A percentile compares a stretch with the other conserved stretches of the same genome.
Evolutionary conservation across 2,329 filamentous ascomycete genomes (phyloP).

Genomic region (Penicillium sp.): DNA sequence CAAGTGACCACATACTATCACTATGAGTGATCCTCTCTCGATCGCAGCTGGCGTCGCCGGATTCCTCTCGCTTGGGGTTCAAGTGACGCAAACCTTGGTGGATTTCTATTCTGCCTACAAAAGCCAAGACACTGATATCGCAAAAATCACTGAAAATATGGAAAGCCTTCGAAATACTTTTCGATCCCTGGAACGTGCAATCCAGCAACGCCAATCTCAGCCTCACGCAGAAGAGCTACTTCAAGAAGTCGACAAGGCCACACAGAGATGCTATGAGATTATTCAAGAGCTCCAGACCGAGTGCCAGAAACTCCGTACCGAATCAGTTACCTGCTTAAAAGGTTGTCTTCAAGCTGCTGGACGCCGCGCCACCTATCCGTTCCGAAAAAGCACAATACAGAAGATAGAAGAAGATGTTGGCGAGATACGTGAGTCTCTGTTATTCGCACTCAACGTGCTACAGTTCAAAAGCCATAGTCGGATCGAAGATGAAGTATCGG

Average conservation of each 20-base stretch:
- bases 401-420: slow-evolving; percentile 42
- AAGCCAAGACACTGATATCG: slow-evolving; percentile 27
- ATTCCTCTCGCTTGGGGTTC: slow-evolving; percentile 41
- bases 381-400: slow-evolving; percentile 40
- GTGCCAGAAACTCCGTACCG: slow-evolving; percentile 4
- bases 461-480: slow-evolving; percentile 23
- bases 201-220: neutral
- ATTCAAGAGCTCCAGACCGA: too few relatives aligned
- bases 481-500: slow-evolving; percentile 6
- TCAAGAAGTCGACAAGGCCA: slow-evolving; percentile 2
- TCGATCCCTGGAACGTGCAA: neutral
- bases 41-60: slow-evolving; percentile 31
- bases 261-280: slow-evolving; percentile 4
- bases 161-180: slow-evolving; percentile 4
- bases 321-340: neutral
- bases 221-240: slow-evolving; percentile 1
- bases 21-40: slow-evolving; percentile 28
- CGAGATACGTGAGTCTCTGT: slow-evolving; percentile 33
- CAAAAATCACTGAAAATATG: slow-evolving; percentile 14
- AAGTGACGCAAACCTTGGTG: slow-evolving; percentile 34
- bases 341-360: slow-evolving; percentile 10
- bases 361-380: slow-evolving; percentile 23
- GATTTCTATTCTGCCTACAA: slow-evolving; percentile 37
- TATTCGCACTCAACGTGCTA: slow-evolving; percentile 33
- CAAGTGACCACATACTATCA: too few relatives aligned